A percentile compares a stretch with the other conserved stretches of the same genome.
Evolutionary conservation across 2,329 filamentous ascomycete genomes (phyloP).

Genomic region (Amesomyces nigricolor): DNA sequence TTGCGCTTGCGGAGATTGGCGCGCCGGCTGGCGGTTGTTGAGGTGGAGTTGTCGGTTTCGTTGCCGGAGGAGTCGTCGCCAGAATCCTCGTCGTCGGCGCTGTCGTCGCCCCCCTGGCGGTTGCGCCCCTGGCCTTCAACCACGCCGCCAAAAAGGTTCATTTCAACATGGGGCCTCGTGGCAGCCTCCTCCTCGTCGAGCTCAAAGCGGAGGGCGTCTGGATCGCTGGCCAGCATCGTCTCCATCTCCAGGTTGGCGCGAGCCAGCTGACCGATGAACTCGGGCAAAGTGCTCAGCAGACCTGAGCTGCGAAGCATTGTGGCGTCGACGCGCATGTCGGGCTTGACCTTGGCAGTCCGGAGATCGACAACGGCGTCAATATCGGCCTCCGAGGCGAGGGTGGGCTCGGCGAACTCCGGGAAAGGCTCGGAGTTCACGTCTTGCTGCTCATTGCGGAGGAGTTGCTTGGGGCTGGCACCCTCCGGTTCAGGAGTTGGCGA

Average conservation of each 20-base stretch:
- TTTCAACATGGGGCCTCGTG: slow-evolving; percentile 22
- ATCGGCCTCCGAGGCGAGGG: slow-evolving; percentile 21
- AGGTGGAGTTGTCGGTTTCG: slow-evolving; percentile 22
- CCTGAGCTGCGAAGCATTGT: slow-evolving; percentile 21
- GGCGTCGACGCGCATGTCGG: slow-evolving; percentile 24
- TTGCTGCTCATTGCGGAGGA: slow-evolving; percentile 13
- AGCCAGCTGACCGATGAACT: slow-evolving; percentile 26
- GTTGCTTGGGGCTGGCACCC: slow-evolving; percentile 11
- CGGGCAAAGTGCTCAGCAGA: slow-evolving; percentile 22
- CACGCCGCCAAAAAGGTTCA: slow-evolving; percentile 24
- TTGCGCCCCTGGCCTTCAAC: slow-evolving; percentile 20
- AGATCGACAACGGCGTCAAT: slow-evolving; percentile 25
- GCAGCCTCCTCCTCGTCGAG: slow-evolving; percentile 23
- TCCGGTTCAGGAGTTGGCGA: slow-evolving; percentile 12
- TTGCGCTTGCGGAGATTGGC: slow-evolving; percentile 22
- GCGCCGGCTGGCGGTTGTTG: slow-evolving; percentile 21
- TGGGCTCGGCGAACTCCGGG: slow-evolving; percentile 22
- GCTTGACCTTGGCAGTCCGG: slow-evolving; percentile 16
- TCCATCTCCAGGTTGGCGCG: slow-evolving; percentile 21
- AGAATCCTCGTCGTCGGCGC: neutral
- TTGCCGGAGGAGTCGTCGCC: slow-evolving; percentile 15
- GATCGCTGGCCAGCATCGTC: slow-evolving; percentile 18
- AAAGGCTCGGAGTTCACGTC: slow-evolving; percentile 21
- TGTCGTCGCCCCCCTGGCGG: neutral
- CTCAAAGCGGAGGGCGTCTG: slow-evolving; percentile 19